Evolutionary conservation across 176 grass and related monocot genomes (phyloP).

Genomic region (Echinochloa phyllopogon): DNA sequence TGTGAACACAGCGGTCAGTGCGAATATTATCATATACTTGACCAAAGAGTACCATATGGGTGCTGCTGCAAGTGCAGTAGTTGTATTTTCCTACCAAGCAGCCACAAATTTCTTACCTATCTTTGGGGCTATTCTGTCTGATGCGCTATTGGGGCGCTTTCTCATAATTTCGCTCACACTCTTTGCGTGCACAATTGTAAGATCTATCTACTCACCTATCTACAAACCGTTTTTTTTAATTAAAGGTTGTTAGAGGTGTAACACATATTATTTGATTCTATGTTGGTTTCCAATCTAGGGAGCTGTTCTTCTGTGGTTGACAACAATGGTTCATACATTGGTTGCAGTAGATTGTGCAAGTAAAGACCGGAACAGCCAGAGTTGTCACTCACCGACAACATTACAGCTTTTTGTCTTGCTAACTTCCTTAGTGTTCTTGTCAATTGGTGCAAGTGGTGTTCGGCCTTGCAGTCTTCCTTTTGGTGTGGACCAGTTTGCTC

Average conservation of each 20-base stretch:
- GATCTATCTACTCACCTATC: background rate
- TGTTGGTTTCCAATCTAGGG: constrained; percentile 27
- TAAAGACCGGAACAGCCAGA: background rate
- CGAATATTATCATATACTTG: constrained; percentile 48
- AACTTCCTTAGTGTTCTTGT: background rate
- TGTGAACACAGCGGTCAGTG: constrained; percentile 7
- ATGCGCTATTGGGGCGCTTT: constrained; percentile 35
- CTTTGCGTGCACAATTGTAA: constrained; percentile 18
- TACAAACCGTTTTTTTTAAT: background rate
- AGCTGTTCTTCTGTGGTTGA: constrained; percentile 38
- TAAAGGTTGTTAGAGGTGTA: background rate
- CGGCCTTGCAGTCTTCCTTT: constrained; percentile 40
- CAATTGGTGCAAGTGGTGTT: constrained; percentile 34
- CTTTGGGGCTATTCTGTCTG: constrained; percentile 33
- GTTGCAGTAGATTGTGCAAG: background rate
- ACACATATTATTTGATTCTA: background rate
- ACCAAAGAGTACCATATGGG: constrained; percentile 41
- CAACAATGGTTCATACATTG: constrained; percentile 9
- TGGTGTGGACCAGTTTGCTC: constrained; percentile 40
- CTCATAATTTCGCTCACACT: constrained; percentile 26
- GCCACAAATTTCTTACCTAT: constrained; percentile 30
- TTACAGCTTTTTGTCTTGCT: constrained; percentile 1
- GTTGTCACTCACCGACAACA: background rate
- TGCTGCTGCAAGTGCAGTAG: background rate
- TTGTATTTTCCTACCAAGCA: constrained; percentile 34